Conservation (phyloP, 306 rosid genomes). For the Ormosia semicastrata region DNA sequence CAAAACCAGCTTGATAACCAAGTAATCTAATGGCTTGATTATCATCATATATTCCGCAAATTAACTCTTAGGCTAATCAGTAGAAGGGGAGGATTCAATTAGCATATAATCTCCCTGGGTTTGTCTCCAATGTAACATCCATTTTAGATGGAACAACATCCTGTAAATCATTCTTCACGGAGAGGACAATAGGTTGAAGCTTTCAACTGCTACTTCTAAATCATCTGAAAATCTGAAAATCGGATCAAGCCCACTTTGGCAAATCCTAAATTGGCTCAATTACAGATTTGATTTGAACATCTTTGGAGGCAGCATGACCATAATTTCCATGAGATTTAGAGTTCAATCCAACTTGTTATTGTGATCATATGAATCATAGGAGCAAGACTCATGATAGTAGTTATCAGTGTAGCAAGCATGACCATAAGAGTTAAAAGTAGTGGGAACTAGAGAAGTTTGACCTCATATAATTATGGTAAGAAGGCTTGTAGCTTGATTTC, state of each 20-base stretch:
- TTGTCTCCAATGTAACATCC: neutral
- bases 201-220: neutral
- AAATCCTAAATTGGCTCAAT: neutral
- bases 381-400: neutral
- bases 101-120: neutral
- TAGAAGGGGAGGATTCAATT: neutral
- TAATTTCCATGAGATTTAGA: neutral
- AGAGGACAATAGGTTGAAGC: neutral
- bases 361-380: neutral
- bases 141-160: neutral
- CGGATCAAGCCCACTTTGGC: neutral
- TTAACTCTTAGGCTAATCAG: slow-evolving; percentile 8
- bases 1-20: neutral
- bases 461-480: neutral
- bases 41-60: neutral
- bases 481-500: neutral
- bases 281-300: neutral
- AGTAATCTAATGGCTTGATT: neutral
- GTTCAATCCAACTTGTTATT: neutral
- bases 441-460: neutral
- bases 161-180: neutral
- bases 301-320: neutral
- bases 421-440: neutral
- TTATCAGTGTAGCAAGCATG: neutral
- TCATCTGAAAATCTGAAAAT: neutral